Conservation (phyloP, 164 flowering plant genomes). For the Litsea cubeba region DNA sequence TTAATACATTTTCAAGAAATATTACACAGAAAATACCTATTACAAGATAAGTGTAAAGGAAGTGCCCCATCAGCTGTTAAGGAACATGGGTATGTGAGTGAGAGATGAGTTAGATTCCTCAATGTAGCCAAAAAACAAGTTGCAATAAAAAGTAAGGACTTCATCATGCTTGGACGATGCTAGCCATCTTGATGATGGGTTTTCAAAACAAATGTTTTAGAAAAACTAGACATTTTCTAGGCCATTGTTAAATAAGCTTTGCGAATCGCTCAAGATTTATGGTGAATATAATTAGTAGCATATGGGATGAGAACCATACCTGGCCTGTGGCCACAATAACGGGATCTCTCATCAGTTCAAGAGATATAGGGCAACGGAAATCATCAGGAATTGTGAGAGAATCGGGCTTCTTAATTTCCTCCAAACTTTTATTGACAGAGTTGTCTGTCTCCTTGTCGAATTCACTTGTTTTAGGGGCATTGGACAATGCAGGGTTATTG, state of each 20-base stretch:
- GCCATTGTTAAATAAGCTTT: background rate
- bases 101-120: no score
- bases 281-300: background rate
- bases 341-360: slow-evolving; percentile 95
- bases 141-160: no score
- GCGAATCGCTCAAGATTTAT: background rate
- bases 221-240: background rate
- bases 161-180: background rate
- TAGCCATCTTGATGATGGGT: background rate
- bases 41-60: no score
- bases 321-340: slow-evolving; percentile 95
- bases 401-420: slow-evolving; percentile 48
- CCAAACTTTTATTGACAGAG: slow-evolving; percentile 20
- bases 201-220: no score
- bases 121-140: no score
- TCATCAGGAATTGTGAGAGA: slow-evolving; percentile 62
- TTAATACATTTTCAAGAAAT: no score
- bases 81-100: no score
- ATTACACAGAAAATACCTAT: no score
- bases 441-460: slow-evolving; percentile 19
- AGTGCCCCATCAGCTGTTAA: no score
- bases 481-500: slow-evolving; percentile 25
- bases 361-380: slow-evolving; percentile 84
- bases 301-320: slow-evolving; percentile 33
- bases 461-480: slow-evolving; percentile 19